Base-by-base conservation (phyloP, 2,329 filamentous ascomycete species). In the Fusarium sp. region DNA sequence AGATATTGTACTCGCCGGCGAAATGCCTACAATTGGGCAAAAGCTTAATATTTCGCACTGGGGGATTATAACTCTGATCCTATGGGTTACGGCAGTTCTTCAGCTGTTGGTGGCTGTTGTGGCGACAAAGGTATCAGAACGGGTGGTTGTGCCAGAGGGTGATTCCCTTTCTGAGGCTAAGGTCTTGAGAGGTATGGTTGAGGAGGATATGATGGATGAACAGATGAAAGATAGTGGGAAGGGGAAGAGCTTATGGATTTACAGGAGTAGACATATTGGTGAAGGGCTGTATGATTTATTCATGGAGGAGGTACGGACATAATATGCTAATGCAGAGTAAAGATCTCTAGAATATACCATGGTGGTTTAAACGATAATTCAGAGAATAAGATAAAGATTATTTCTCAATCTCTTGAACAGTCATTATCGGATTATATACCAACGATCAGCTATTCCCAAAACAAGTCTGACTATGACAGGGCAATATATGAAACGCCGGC, bases 21-120 rank as follows among this genome's bases (percentile, higher is more conserved):
- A 39, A 9, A 23, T 26, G 15, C 59, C 59, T 2, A 55, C 48
- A 0, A 39, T 62, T 0, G 59, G 59, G 1, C 56, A 62, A 10
- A 55, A 45, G 8, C 44, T 62, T 2, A 48, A 24, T 4, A 2
- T 62, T 19, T 46, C 56, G 2, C 48, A 62, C 3, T 62, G 59
- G 59, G 24, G 24, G 7, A 14, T 34, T 0, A 32, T 62, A 4
- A 52, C 34, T 9, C 23, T 60, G 6, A 39, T 62, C 0, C 21
- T 62, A 2, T 55, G 44, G 32, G 6, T 49, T 5, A 61, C 56
- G 2, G 59, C 56, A 4, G 17, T 46, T 11, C 10, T 62, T 1
- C 56, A 62, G 2, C 5, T 62, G 2, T 4, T 49, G 8, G 38
- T 62, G 2, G 56, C 59, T 3, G 26, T 62, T n/a, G 4, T 61